Conservation (phyloP, 2,329 filamentous ascomycete species). For the Sporothrix curviconia region DNA sequence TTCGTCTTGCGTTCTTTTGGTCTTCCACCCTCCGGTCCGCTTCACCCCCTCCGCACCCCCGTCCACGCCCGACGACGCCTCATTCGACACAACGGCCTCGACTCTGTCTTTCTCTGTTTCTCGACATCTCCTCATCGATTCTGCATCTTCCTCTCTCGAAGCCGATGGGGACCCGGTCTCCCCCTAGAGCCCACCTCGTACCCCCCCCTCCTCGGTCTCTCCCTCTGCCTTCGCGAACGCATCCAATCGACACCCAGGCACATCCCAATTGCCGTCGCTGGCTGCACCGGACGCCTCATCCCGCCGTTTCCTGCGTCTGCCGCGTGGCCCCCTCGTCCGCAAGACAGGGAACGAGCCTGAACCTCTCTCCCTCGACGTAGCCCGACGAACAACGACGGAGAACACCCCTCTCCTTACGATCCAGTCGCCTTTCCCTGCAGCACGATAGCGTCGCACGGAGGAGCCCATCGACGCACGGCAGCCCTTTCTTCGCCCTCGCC, state of each 20-base stretch:
- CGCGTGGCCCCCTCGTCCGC: neutral
- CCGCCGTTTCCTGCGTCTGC: neutral
- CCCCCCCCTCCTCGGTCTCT: no score
- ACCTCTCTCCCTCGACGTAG: no score
- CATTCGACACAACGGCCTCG: neutral
- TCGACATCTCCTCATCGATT: neutral
- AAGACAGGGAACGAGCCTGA: no score
- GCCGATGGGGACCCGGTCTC: neutral
- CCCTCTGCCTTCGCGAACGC: no score
- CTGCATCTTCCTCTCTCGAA: neutral
- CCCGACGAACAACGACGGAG: neutral
- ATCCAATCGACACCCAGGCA: no score
- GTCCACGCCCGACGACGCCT: neutral
- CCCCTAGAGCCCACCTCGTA: neutral
- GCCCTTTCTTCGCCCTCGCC: neutral
- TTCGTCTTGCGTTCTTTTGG: neutral
- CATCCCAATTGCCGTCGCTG: neutral
- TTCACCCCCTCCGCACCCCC: no score
- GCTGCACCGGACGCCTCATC: neutral
- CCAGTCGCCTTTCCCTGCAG: neutral
- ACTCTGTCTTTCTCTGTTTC: neutral
- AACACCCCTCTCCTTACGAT: neutral
- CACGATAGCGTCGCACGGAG: slow-evolving; percentile 6
- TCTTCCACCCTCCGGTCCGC: neutral
- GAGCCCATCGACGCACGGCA: neutral